Percentiles rank a stretch among this genome's conserved stretches.
These are phyloP conservation scores for Erythrophleum fordii DNA, from an alignment of 306 rosid species.

Conservation along the genomic window DNA sequence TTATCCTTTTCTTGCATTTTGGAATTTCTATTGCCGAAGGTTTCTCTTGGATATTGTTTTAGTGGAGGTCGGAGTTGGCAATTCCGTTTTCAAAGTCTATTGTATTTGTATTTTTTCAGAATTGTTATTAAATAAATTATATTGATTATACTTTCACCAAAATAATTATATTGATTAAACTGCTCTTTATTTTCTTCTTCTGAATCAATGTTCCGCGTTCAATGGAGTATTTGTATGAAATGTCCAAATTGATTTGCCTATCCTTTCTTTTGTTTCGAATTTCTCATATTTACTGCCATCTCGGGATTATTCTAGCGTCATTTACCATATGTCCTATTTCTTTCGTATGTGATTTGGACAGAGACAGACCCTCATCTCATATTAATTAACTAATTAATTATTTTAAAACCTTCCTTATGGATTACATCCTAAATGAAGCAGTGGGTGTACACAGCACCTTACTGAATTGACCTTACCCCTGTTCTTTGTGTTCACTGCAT, in stretches of 20 bases:
- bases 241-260: constrained; percentile 40
- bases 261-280: not conserved
- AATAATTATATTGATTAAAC: constrained; percentile 26
- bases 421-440: not conserved
- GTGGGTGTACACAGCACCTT: constrained; percentile 6
- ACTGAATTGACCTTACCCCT: not conserved
- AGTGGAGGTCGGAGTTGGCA: constrained; percentile 33
- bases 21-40: not conserved
- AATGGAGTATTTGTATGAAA: constrained; percentile 23
- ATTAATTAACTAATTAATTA: not conserved
- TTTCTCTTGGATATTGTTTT: not conserved
- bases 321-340: not conserved
- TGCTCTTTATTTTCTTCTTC: not conserved
- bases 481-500: not conserved
- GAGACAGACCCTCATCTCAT: not conserved
- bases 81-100: constrained; percentile 33
- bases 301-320: constrained; percentile 22
- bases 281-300: not conserved
- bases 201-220: constrained; percentile 11
- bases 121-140: not conserved
- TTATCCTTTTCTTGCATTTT: constrained; percentile 17
- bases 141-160: not conserved
- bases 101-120: not conserved
- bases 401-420: not conserved
- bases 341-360: constrained; percentile 12